Evolutionary conservation across 352 stramenopile genomes (phyloP), one percentile per base, ranked within the genome.

Genomic region (Phytophthora boehmeriae): DNA sequence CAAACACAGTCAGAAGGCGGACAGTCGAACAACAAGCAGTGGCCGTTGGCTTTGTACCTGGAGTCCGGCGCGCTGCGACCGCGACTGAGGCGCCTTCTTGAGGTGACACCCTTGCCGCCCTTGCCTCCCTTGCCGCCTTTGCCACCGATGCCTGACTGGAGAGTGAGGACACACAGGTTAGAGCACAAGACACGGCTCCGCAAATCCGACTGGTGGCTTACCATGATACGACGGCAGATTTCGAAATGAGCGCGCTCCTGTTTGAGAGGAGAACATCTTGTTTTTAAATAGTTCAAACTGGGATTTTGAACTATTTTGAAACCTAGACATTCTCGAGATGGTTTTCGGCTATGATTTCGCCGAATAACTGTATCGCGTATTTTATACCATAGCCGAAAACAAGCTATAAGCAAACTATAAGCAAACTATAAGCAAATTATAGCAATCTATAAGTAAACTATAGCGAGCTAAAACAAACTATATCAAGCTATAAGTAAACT

Each of bases 81-180:
- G 92, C 46, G 97, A 99, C 84, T 99, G 97, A 43, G 98, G 97
- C 39, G 97, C 96, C 78, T 99, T 99, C 90, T 99, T 99, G 67
- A 93, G 39, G 97, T 98, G 30, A 98, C 97, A 52, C 96, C 97
- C 77, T 99, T 99, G 71, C 97, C 98, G 45, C 98, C 98, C 88
- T 99, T 99, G 78, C 97, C 97, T 68, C 96, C 97, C 71, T 98
- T 98, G 55, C 95, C 95, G 46, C 95, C 96, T 77, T 98, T 98
- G 39, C 95, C 95, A 59, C 93, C 96, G 47, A 93, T 83, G 39
- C 77, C 78, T 59, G 84, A 93, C 86, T 95, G 58, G 25, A 57
- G 27, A 46, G 4, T 20, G 10, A 49, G 28, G 2, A 63, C 32
- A 20, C 9, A 51, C n/a, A 60, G 46, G 22, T 67, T 43, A 63